phyloP scores from a whole-genome alignment of 495 filamentous ascomycete species.

The Xylaria bambusicola region DNA sequence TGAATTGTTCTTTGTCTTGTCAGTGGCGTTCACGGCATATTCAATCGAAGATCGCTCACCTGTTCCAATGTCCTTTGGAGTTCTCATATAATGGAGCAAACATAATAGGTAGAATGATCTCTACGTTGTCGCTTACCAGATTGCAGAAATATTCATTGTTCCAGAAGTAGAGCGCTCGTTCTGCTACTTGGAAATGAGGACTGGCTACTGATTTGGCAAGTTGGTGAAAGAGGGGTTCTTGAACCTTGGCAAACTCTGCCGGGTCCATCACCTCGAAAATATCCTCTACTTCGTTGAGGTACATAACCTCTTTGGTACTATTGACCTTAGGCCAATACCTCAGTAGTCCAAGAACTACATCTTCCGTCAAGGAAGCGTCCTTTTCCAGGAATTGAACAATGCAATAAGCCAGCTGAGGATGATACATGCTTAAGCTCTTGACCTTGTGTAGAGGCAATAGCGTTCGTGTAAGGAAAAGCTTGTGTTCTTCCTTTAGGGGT shows the following conservation, averaged over 20 bases:
- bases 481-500: conserved; percentile 98
- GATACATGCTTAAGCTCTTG: conserved; percentile 99
- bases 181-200: conserved; percentile 98
- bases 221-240: conserved; percentile 95
- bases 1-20: conserved; percentile 80
- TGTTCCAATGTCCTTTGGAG: conserved; percentile 99
- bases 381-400: conserved; percentile 99
- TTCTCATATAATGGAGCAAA: conserved; percentile 99
- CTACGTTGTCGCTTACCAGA: conserved; percentile 97
- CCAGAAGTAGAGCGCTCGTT: conserved; percentile 98
- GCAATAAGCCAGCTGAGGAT: conserved; percentile 97
- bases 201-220: conserved; percentile 97
- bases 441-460: conserved; percentile 95
- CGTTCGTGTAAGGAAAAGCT: conserved; percentile 93
- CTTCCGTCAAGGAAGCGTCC: conserved; percentile 94
- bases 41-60: conserved; percentile 56
- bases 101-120: conserved; percentile 98
- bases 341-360: conserved; percentile 92
- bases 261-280: conserved; percentile 99
- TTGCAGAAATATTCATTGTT: conserved; percentile 99
- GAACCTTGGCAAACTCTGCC: conserved; percentile 96
- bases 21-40: neutral
- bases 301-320: conserved; percentile 99
- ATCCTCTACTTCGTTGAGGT: conserved; percentile 97
- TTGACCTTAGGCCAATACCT: conserved; percentile 99